A percentile compares a stretch with the other conserved stretches of the same genome.
phyloP scores from a whole-genome alignment of 768 basidiomycete genomes.

The Daedalea quercina region DNA sequence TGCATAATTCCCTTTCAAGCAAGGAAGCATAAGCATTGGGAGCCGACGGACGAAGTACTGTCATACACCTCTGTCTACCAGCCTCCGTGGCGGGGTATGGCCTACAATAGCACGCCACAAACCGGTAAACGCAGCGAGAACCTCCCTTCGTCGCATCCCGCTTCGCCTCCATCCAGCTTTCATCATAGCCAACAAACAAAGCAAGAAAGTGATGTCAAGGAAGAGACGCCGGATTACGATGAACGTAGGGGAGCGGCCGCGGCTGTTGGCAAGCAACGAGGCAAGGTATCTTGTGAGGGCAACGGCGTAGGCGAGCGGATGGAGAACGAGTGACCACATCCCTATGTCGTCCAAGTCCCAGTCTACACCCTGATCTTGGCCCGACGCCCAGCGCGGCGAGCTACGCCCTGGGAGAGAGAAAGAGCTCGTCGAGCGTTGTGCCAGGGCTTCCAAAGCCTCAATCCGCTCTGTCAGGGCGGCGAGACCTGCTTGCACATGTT shows the following conservation, averaged over 20 bases:
- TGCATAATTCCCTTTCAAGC: no score
- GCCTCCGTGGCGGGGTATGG: constrained; percentile 32
- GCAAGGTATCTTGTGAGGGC: constrained; percentile 42
- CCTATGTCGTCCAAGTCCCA: constrained; percentile 83
- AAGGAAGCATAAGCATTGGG: background rate
- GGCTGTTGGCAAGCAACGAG: constrained; percentile 52
- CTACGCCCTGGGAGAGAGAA: constrained; percentile 26
- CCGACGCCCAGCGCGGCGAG: constrained; percentile 13
- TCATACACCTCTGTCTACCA: constrained; percentile 40
- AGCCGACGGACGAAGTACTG: background rate
- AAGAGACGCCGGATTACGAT: constrained; percentile 69
- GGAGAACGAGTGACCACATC: constrained; percentile 71
- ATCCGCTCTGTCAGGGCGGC: constrained; percentile 75
- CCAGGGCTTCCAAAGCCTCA: constrained; percentile 42
- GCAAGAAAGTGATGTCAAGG: constrained; percentile 70
- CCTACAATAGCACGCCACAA: constrained; percentile 72
- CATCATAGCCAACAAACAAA: constrained; percentile 54
- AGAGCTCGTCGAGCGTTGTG: constrained; percentile 23
- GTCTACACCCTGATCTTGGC: constrained; percentile 2
- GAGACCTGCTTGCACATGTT: constrained; percentile 74
- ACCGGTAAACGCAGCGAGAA: constrained; percentile 53
- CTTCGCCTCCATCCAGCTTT: constrained; percentile 61
- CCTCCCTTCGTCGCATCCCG: constrained; percentile 62
- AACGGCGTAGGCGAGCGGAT: constrained; percentile 51
- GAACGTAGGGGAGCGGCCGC: constrained; percentile 56